Evolutionary conservation across 2,329 filamentous ascomycete genomes (phyloP).

Genomic region (Alternaria conjuncta): DNA sequence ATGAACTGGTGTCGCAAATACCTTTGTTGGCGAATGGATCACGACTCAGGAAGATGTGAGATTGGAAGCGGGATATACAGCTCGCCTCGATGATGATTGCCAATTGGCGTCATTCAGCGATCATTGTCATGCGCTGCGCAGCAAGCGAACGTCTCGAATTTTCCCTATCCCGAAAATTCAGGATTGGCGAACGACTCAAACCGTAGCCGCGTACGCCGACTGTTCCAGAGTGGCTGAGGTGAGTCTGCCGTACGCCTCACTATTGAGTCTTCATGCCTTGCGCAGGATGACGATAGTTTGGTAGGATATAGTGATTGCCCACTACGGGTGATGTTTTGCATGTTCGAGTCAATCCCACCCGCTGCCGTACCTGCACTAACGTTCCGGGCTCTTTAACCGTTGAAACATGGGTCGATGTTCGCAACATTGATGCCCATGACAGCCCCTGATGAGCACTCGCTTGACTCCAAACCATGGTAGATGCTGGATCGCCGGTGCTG

Average conservation of each 20-base stretch:
- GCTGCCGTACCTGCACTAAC: slow-evolving; percentile 1
- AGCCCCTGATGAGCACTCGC: slow-evolving; percentile 8
- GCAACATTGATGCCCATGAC: slow-evolving; percentile 11
- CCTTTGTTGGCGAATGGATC: neutral
- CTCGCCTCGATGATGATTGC: slow-evolving; percentile 2
- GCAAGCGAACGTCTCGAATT: slow-evolving; percentile 1
- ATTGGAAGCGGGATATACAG: neutral
- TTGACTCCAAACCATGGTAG: slow-evolving; percentile 14
- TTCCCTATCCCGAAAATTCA: neutral
- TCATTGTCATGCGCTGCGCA: slow-evolving; percentile 1
- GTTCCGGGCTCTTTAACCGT: slow-evolving; percentile 8
- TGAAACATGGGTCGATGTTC: slow-evolving; percentile 8
- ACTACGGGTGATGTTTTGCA: slow-evolving; percentile 30
- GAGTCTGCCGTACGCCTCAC: slow-evolving; percentile 12
- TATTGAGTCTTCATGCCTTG: slow-evolving; percentile 9
- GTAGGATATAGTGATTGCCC: slow-evolving; percentile 13
- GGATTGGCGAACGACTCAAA: neutral
- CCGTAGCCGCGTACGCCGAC: slow-evolving; percentile 1
- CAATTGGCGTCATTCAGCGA: neutral
- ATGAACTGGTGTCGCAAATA: slow-evolving; percentile 17
- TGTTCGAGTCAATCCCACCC: slow-evolving; percentile 17
- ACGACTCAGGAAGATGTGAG: slow-evolving; percentile 2
- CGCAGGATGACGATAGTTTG: slow-evolving; percentile 3
- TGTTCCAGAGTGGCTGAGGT: slow-evolving; percentile 1
- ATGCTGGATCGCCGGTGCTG: slow-evolving; percentile 16